Base-by-base conservation (phyloP, 208 protist genomes). In the Acanthamoeba quina region DNA sequence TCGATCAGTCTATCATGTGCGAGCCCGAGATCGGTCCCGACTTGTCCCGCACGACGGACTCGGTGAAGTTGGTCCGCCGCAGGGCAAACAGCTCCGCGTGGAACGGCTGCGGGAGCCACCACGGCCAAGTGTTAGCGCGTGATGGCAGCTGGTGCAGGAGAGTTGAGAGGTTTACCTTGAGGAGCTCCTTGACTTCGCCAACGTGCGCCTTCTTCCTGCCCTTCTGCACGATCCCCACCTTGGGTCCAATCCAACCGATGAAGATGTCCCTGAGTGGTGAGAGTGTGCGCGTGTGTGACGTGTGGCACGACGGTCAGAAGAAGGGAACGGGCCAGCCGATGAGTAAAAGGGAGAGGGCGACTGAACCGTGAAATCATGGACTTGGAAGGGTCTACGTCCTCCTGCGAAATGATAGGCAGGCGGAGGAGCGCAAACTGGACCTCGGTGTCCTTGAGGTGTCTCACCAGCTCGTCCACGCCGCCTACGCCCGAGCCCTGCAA, bases 191-290 rank as follows among this genome's bases (percentile, higher is more conserved):
- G 24, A 82, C 74, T 26, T 93, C 74, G 37, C 95, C 92, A 5
- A 95, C 70, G 62, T 96, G 95, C 26, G 88, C 54, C 41, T 93
- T 94, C 76, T 96, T 96, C 56, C 92, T 78, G 58, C 95, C 95
- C 76, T 95, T 96, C 82, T 96, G 93, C 34, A 96, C 80, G 24
- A 92, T 93, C 24, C 37, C 54, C 90, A 95, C 90, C 1, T 89
- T 78, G 17, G 88, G 62, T 44, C 95, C 95, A 49, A 86, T 94
- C 76, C 80, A 96, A 17, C 83, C 64, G 34, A 96, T 95, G 49
- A 96, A 96, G 5, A 96, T 92, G 76, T 96, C 95, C 47, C 85
- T 66, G 62, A 3, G 24, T 11, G 3, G 7, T 3, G 37, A 21
- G 7, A 19, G 70, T 49, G 70, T 52, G 37, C 5, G 31, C 10